These are phyloP conservation scores for Tubosaeta brunneosetosa DNA, from an alignment of 768 basidiomycete genomes.

Conservation along the genomic window DNA sequence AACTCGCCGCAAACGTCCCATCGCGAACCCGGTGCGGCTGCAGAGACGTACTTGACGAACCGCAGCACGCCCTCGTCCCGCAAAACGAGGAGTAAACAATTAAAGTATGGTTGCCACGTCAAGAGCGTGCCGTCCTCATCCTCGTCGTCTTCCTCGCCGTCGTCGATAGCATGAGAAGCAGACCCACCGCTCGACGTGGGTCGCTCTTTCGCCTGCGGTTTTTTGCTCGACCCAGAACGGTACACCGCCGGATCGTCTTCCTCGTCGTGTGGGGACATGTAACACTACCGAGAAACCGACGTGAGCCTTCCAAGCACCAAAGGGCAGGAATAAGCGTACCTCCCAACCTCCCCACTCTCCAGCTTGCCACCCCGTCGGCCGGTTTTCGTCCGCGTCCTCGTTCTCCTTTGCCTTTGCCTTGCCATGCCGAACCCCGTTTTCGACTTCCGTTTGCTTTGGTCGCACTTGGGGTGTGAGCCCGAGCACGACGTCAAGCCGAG, in stretches of 20 bases:
- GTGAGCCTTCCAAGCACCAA: not conserved
- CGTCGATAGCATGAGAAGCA: slow-evolving; percentile 7
- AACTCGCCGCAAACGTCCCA: slow-evolving; percentile 95
- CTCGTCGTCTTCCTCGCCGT: slow-evolving; percentile 26
- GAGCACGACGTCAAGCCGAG: slow-evolving; percentile 79
- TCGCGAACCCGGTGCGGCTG: slow-evolving; percentile 81
- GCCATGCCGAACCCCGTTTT: slow-evolving; percentile 11
- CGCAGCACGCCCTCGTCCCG: slow-evolving; percentile 91
- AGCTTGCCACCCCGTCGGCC: slow-evolving; percentile 55
- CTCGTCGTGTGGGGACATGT: slow-evolving; percentile 91
- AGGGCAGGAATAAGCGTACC: slow-evolving; percentile 37
- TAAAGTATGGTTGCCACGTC: slow-evolving; percentile 86
- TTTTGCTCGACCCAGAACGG: slow-evolving; percentile 52
- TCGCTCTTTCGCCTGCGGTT: slow-evolving; percentile 17
- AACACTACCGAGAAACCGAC: slow-evolving; percentile 51
- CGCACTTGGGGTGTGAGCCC: slow-evolving; percentile 71
- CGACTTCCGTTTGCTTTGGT: slow-evolving; percentile 11
- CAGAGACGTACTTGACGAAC: slow-evolving; percentile 94
- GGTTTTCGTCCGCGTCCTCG: slow-evolving; percentile 22
- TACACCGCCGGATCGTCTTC: slow-evolving; percentile 96
- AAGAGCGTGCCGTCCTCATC: slow-evolving; percentile 74
- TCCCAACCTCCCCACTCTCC: slow-evolving; percentile 95
- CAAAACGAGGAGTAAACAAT: slow-evolving; percentile 81
- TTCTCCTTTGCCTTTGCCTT: slow-evolving; percentile 28
- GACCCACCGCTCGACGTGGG: slow-evolving; percentile 14